Percentiles rank a stretch among this genome's conserved stretches.
Evolutionary conservation across 495 filamentous ascomycete species (phyloP).

Genomic region (Penicillium macrosclerotiorum): DNA sequence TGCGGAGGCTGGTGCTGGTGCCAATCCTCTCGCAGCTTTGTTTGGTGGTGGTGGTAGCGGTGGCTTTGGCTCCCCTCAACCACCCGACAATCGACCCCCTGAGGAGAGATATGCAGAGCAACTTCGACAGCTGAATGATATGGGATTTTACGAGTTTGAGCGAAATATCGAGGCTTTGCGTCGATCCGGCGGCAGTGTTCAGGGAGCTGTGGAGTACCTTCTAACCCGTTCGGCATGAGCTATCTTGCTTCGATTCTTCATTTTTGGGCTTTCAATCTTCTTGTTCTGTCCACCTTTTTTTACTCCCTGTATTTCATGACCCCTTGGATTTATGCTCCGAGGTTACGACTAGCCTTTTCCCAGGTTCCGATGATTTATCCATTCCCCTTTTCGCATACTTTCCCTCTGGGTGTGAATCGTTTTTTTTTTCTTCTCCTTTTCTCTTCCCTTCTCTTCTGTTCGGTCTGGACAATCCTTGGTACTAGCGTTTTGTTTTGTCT

Average conservation of each 20-base stretch:
- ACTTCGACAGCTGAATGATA: constrained; percentile 91
- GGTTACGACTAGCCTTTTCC: constrained; percentile 12
- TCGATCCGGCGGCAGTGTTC: constrained; percentile 87
- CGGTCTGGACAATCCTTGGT: neutral
- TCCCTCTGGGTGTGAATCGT: constrained; percentile 4
- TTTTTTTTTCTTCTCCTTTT: too few species aligned
- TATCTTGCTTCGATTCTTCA: neutral
- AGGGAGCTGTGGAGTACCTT: constrained; percentile 85
- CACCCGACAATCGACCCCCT: constrained; percentile 78
- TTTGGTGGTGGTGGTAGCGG: constrained; percentile 41
- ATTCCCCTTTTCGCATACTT: constrained; percentile 14
- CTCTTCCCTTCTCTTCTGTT: too few species aligned
- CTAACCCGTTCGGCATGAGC: constrained; percentile 39
- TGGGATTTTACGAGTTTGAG: constrained; percentile 98
- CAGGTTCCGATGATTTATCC: constrained; percentile 15
- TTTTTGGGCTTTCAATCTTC: constrained; percentile 2
- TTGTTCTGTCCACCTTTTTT: constrained; percentile 9
- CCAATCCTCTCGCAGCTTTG: constrained; percentile 39
- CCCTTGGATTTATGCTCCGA: constrained; percentile 7
- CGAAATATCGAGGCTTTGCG: constrained; percentile 86
- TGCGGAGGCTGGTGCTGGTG: constrained; percentile 26
- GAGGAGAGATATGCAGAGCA: constrained; percentile 93
- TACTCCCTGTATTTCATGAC: constrained; percentile 17
- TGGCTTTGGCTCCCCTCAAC: constrained; percentile 42
- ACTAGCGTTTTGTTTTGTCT: constrained; percentile 5